Percentiles rank a stretch among this genome's conserved stretches.
phyloP scores from a whole-genome alignment of 1,284 basidiomycete species.

The Ustilago esculenta region DNA sequence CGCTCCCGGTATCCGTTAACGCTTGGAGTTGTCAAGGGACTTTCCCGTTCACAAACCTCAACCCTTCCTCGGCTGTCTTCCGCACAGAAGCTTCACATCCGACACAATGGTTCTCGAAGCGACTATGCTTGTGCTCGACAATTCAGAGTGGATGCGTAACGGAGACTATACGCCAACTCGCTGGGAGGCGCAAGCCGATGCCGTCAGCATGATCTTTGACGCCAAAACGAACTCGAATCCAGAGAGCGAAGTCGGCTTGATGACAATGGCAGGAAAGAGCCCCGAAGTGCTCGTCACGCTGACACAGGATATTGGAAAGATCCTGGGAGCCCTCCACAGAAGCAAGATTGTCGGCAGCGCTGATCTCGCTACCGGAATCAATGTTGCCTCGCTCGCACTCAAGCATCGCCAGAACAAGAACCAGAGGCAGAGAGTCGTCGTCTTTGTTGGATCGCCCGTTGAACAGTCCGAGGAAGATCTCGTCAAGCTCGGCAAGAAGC shows the following conservation, averaged over 20 bases:
- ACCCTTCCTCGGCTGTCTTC: conserved; percentile 8
- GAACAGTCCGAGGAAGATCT: conserved; percentile 54
- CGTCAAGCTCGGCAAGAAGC: conserved; percentile 88
- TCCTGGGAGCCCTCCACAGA: conserved; percentile 81
- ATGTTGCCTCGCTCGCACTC: conserved; percentile 86
- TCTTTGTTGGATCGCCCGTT: conserved; percentile 87
- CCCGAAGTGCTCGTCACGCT: conserved; percentile 95
- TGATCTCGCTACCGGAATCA: conserved; percentile 88
- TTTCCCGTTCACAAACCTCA: no score
- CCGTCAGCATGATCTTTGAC: conserved; percentile 88
- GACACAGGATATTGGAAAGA: conserved; percentile 91
- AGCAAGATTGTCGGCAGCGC: conserved; percentile 80
- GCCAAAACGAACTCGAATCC: conserved; percentile 91
- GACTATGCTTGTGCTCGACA: conserved; percentile 67
- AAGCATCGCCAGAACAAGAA: conserved; percentile 99
- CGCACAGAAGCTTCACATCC: conserved; percentile 2
- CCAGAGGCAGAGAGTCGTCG: conserved; percentile 90
- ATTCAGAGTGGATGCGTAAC: conserved; percentile 72
- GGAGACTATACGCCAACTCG: conserved; percentile 86
- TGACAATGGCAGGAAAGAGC: conserved; percentile 85
- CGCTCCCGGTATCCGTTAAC: no score
- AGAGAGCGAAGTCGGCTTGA: conserved; percentile 94
- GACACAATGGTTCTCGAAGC: conserved; percentile 64
- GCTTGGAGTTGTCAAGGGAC: no score
- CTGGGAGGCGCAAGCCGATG: conserved; percentile 90